phyloP scores from a whole-genome alignment of 768 basidiomycete species.

The Agaricus blazei region DNA sequence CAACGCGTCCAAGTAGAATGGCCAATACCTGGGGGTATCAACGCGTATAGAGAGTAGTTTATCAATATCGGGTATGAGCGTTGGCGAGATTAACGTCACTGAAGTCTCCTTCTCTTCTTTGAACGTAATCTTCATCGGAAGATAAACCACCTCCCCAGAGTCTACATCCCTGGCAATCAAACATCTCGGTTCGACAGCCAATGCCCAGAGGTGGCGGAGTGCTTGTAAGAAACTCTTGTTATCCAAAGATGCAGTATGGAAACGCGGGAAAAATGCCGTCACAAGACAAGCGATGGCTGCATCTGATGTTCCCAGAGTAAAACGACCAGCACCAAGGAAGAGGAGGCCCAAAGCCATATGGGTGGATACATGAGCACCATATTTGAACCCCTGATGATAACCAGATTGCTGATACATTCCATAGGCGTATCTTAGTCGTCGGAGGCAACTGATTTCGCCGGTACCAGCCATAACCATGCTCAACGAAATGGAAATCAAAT shows the following conservation, averaged over 20 bases:
- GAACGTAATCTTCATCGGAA: constrained; percentile 85
- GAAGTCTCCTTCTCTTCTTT: constrained; percentile 58
- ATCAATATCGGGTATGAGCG: constrained; percentile 86
- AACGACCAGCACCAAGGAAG: constrained; percentile 90
- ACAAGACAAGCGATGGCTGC: constrained; percentile 88
- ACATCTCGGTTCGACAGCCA: constrained; percentile 93
- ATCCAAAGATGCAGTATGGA: constrained; percentile 72
- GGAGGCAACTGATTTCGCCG: constrained; percentile 86
- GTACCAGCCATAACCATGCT: constrained; percentile 98
- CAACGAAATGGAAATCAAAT: constrained; percentile 79
- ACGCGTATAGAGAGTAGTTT: constrained; percentile 77
- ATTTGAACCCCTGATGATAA: constrained; percentile 64
- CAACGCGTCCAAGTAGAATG: constrained; percentile 84
- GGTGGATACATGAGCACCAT: constrained; percentile 86
- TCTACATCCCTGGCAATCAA: constrained; percentile 91
- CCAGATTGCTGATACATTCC: constrained; percentile 72
- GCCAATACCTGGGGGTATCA: constrained; percentile 95
- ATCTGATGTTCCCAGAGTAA: constrained; percentile 88
- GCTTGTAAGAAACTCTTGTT: constrained; percentile 92
- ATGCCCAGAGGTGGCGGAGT: constrained; percentile 91
- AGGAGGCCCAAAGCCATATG: constrained; percentile 89
- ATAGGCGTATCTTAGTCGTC: constrained; percentile 83
- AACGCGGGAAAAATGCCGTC: constrained; percentile 89
- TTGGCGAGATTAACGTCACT: constrained; percentile 84
- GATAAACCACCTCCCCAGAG: constrained; percentile 83